Evolutionary conservation across 345 rosid genomes (phyloP).

Genomic region (Linum lewisii): DNA sequence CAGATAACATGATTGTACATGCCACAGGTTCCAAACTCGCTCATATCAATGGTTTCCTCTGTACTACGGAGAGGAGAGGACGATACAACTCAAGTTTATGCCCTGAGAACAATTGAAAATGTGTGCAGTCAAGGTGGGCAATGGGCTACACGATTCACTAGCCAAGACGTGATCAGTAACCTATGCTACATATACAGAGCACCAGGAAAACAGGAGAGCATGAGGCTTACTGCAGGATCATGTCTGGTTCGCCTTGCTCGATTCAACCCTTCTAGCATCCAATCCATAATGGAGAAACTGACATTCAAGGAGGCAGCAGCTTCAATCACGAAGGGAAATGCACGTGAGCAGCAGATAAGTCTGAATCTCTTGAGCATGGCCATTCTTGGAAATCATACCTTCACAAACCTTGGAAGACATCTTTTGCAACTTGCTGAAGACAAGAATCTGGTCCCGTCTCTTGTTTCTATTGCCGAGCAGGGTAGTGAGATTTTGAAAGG

Average conservation of each 20-base stretch:
- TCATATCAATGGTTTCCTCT: slow-evolving; percentile 83
- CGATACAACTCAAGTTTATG: slow-evolving; percentile 87
- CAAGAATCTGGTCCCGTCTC: slow-evolving; percentile 60
- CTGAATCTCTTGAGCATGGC: slow-evolving; percentile 81
- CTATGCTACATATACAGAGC: slow-evolving; percentile 84
- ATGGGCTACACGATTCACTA: slow-evolving; percentile 82
- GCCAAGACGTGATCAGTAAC: slow-evolving; percentile 81
- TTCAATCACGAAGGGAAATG: slow-evolving; percentile 64
- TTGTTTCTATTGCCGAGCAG: slow-evolving; percentile 77
- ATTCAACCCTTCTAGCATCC: slow-evolving; percentile 72
- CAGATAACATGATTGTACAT: slow-evolving; percentile 11
- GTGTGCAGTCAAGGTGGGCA: slow-evolving; percentile 87
- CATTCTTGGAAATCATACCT: slow-evolving; percentile 68
- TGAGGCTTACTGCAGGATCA: slow-evolving; percentile 95
- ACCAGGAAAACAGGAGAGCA: slow-evolving; percentile 84
- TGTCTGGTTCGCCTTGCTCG: slow-evolving; percentile 93
- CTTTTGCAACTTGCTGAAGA: slow-evolving; percentile 66
- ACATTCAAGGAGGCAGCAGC: slow-evolving; percentile 73
- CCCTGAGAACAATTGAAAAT: slow-evolving; percentile 89
- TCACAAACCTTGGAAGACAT: slow-evolving; percentile 67
- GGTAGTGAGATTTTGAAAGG: slow-evolving; percentile 81
- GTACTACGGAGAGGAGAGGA: slow-evolving; percentile 94
- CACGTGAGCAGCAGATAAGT: slow-evolving; percentile 91
- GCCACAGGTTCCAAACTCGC: slow-evolving; percentile 82
- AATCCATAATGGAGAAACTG: slow-evolving; percentile 62